phyloP scores from a whole-genome alignment of 2,329 filamentous ascomycete species.

The Fusarium sp. region DNA sequence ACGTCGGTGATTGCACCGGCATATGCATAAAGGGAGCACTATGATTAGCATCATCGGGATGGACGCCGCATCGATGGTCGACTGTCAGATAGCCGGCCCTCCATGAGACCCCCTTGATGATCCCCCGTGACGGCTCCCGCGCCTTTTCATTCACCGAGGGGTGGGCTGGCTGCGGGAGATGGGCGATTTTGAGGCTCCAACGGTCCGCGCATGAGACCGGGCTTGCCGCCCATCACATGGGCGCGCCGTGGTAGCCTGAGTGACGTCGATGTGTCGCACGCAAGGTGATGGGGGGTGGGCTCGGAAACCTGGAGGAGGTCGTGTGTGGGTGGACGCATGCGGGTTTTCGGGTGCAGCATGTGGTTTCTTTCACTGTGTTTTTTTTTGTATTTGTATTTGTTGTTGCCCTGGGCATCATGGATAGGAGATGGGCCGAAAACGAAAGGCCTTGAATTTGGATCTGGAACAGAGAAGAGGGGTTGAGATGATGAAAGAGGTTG shows the following conservation, averaged over 20 bases:
- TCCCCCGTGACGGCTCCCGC: background rate
- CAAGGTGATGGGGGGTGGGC: constrained; percentile 11
- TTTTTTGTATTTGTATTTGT: background rate
- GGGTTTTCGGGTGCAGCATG: constrained; percentile 2
- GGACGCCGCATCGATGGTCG: background rate
- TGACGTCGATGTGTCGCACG: constrained; percentile 33
- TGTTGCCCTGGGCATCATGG: background rate
- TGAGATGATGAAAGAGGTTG: background rate
- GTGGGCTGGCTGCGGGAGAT: background rate
- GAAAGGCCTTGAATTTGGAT: background rate
- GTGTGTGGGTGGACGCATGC: constrained; percentile 6
- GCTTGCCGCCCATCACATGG: constrained; percentile 37
- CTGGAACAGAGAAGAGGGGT: background rate
- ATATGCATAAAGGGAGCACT: background rate
- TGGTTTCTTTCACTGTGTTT: background rate
- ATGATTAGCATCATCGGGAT: background rate
- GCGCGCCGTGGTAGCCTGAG: constrained; percentile 17
- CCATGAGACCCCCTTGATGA: background rate
- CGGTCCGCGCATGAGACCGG: constrained; percentile 20
- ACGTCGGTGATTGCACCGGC: background rate
- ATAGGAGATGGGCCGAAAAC: background rate
- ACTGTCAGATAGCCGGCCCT: background rate
- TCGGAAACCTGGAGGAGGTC: background rate
- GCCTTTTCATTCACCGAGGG: background rate
- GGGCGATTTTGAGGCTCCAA: constrained; percentile 13